Base-by-base conservation (phyloP, 768 basidiomycete species). In the Tylopilus intermedius region DNA sequence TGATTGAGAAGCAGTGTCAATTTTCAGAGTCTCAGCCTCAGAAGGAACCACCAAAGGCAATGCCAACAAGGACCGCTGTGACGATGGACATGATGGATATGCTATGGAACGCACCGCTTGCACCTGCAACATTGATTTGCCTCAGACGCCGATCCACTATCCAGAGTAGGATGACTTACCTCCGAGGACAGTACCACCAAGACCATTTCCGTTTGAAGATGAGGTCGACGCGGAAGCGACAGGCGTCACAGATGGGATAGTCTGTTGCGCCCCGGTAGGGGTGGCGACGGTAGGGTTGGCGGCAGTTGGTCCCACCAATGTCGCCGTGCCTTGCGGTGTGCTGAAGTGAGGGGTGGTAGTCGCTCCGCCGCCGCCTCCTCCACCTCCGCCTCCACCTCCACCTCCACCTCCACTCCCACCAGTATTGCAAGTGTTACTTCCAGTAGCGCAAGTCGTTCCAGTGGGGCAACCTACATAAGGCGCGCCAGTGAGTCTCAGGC, bases 381-480 rank as follows among this genome's bases (percentile, higher is more conserved):
- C 29, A 3, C 44, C n/a, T 10, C 14, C 13, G 4, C 27, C 29
- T 11, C 44, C 27, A 1, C 26, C 27, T 5, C 43, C 15, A 18
- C 13, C 13, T 21, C 14, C 30, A 24, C 14, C 14, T 3, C 7
- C 13, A 9, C 33, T 22, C 3, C 21, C 21, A 8, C 56, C 44
- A n/a, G 32, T 38, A 21, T 4, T 1, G 44, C 62, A 66, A 8
- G 54, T 55, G 33, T 54, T 3, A 0, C 22, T 38, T 38, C 37
- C 49, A 22, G 37, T 2, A 14, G 27, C 46, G 45, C 65, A 66
- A 2, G 22, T 32, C 8, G 30, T 21, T 13, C 60, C 62, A 6
- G 3, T 21, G 9, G 59, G 45, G 39, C 65, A 67, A 44, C 65
- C 65, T 66, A 29, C 1, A 27, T 26, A 5, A 7, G 0, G 18